Percentiles rank a stretch among this genome's conserved stretches.
Conservation (phyloP, 208 protist species). For the Tritrichomonas foetus region DNA sequence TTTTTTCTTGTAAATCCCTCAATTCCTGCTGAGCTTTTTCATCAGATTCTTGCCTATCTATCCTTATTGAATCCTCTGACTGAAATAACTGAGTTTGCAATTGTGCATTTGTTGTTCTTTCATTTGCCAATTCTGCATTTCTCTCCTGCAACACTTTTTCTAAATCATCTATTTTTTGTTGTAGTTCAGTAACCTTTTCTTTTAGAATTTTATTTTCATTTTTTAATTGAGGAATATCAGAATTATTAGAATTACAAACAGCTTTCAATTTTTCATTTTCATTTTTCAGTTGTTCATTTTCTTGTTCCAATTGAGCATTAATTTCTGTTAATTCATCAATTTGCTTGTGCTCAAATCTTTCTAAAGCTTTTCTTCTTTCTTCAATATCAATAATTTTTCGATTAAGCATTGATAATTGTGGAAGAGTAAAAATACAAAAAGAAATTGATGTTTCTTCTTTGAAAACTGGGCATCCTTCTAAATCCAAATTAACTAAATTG, state of each 20-base stretch:
- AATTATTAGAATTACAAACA: too few relatives aligned
- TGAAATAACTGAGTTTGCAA: too few relatives aligned
- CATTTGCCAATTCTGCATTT: not conserved
- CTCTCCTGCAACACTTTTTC: not conserved
- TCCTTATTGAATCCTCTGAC: too few relatives aligned
- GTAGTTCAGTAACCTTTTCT: too few relatives aligned
- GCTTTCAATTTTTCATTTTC: not conserved
- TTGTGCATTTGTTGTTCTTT: not conserved
- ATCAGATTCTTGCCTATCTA: too few relatives aligned
- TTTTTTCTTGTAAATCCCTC: too few relatives aligned
- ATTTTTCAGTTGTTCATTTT: not conserved
- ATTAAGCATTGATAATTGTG: not conserved
- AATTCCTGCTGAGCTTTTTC: too few relatives aligned
- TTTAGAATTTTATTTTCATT: too few relatives aligned
- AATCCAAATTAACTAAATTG: not conserved
- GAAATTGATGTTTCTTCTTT: not conserved
- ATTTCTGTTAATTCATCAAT: conserved; percentile 16
- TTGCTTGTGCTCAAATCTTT: not conserved
- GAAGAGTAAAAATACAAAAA: not conserved
- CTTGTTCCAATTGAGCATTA: not conserved
- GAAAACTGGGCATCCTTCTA: not conserved
- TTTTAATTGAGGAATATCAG: too few relatives aligned
- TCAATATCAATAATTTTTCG: not conserved
- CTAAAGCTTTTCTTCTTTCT: not conserved
- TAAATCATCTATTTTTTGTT: not conserved